Percentiles rank a stretch among this genome's conserved stretches.
Conservation (phyloP, 2,329 filamentous ascomycete genomes). For the Arthrobotrys conoides region DNA sequence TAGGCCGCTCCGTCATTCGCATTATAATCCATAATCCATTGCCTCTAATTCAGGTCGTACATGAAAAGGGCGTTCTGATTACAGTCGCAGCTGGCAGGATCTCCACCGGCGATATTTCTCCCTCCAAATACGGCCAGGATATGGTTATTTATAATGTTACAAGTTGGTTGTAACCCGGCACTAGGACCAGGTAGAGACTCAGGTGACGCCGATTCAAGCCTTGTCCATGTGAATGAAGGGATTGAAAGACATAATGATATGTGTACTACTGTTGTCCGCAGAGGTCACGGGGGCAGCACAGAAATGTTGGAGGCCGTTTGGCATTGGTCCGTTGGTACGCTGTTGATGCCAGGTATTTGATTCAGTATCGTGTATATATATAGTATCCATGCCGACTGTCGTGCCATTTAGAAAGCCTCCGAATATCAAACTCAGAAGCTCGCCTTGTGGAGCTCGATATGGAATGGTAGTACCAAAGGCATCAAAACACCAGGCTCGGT, state of each 20-base stretch:
- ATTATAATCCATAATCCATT: constrained; percentile 34
- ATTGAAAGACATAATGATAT: constrained; percentile 23
- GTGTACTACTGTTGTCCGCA: constrained; percentile 27
- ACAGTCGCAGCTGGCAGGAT: constrained; percentile 26
- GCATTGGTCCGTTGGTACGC: constrained; percentile 11
- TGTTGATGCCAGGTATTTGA: constrained; percentile 31
- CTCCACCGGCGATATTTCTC: constrained; percentile 29
- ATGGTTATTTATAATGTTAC: constrained; percentile 33
- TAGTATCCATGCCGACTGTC: constrained; percentile 26
- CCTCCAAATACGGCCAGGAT: constrained; percentile 35
- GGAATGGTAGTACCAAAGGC: constrained; percentile 18
- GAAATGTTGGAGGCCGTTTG: constrained; percentile 19
- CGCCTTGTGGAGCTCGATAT: constrained; percentile 13
- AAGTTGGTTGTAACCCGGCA: constrained; percentile 24
- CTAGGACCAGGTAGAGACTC: constrained; percentile 24
- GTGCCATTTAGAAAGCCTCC: constrained; percentile 27
- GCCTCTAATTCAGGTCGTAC: constrained; percentile 36
- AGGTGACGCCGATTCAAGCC: constrained; percentile 19
- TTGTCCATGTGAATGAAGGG: constrained; percentile 39
- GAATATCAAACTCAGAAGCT: constrained; percentile 18
- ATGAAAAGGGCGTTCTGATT: constrained; percentile 45
- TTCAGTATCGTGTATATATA: constrained; percentile 42
- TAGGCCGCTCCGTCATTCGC: constrained; percentile 13
- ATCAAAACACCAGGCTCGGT: constrained; percentile 24
- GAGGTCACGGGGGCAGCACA: constrained; percentile 16